Conservation (phyloP, 2,329 filamentous ascomycete species). For the Epichloe coenophiala region DNA sequence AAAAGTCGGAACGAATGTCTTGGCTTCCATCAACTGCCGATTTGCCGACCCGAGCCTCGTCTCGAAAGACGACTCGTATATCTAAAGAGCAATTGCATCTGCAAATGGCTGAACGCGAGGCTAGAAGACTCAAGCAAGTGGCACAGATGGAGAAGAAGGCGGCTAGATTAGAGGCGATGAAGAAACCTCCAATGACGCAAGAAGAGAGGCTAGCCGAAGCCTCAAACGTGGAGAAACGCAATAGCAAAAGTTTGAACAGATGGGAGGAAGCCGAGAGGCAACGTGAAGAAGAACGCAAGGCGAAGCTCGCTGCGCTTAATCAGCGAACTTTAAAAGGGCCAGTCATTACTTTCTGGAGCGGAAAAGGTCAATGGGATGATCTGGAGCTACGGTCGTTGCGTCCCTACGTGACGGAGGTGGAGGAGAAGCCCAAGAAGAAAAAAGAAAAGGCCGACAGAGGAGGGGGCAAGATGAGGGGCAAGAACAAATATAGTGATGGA, state of each 20-base stretch:
- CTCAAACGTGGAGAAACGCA: constrained; percentile 68
- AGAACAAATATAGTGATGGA: constrained; percentile 14
- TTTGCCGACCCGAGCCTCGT: constrained; percentile 43
- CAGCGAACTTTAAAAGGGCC: constrained; percentile 78
- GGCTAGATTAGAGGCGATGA: constrained; percentile 57
- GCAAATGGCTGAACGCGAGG: constrained; percentile 62
- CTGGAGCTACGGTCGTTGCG: constrained; percentile 61
- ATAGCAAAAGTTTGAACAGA: constrained; percentile 78
- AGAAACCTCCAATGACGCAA: constrained; percentile 75
- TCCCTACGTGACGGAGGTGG: constrained; percentile 47
- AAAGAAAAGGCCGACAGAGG: constrained; percentile 26
- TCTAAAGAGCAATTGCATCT: constrained; percentile 51
- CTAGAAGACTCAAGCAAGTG: constrained; percentile 56
- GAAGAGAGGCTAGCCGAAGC: constrained; percentile 74
- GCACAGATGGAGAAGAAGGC: constrained; percentile 53
- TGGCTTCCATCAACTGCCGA: constrained; percentile 44
- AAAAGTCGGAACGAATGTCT: constrained; percentile 45
- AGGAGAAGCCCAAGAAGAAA: constrained; percentile 51
- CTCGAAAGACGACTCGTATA: constrained; percentile 42
- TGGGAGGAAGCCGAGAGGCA: constrained; percentile 92
- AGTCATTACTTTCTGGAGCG: constrained; percentile 87
- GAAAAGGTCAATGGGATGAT: constrained; percentile 69
- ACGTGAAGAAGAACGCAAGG: constrained; percentile 69
- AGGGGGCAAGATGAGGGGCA: constrained; percentile 14
- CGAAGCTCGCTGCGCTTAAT: constrained; percentile 75